Evolutionary conservation across 75 land plant species (phyloP).

Genomic region (Gnetum montanum): DNA sequence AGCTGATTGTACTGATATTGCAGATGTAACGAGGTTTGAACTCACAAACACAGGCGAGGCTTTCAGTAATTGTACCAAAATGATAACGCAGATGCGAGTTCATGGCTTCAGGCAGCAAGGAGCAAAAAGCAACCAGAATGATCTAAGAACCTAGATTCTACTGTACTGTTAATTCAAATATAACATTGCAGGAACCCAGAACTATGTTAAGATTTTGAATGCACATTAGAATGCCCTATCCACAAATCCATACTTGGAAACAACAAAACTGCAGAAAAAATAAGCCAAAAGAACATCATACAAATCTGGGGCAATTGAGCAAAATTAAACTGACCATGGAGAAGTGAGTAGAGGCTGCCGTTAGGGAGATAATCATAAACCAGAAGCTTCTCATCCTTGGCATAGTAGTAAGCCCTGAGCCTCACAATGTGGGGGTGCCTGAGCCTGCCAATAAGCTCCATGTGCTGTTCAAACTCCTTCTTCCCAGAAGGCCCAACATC

Average conservation of each 20-base stretch:
- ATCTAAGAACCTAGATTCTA: background rate
- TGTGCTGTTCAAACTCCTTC: conserved; percentile 70
- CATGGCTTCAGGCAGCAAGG: too few species aligned
- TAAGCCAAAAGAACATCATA: background rate
- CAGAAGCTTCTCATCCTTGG: conserved; percentile 80
- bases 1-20: too few species aligned
- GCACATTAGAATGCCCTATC: background rate
- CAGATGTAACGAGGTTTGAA: too few species aligned
- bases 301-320: too few species aligned
- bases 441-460: conserved; percentile 72
- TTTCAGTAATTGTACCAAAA: too few species aligned
- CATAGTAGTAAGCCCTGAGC: conserved; percentile 75
- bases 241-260: background rate
- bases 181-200: too few species aligned
- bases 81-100: too few species aligned
- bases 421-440: conserved; percentile 66
- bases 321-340: conserved; percentile 44
- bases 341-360: conserved; percentile 63
- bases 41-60: too few species aligned
- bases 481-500: conserved; percentile 51
- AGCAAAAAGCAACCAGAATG: background rate
- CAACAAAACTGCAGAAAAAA: background rate
- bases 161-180: too few species aligned
- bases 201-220: background rate
- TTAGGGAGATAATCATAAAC: conserved; percentile 88